A percentile compares a stretch with the other conserved stretches of the same genome.
phyloP scores from a whole-genome alignment of 1,284 basidiomycete species.

The Schizophyllum commune region DNA sequence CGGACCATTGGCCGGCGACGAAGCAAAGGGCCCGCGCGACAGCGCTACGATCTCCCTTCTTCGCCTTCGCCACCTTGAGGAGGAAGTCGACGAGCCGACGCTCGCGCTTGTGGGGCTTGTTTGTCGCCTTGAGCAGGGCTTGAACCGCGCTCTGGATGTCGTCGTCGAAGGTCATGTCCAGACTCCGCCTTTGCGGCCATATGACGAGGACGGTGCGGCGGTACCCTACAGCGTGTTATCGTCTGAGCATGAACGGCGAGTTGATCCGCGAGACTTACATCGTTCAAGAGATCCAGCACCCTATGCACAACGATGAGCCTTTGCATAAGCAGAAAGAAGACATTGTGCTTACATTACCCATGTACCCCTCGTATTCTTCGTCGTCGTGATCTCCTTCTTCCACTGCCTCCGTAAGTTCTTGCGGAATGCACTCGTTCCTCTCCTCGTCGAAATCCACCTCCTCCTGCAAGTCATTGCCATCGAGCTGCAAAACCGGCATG shows the following conservation, averaged over 20 bases:
- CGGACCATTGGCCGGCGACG: no score
- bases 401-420: slow-evolving; percentile 25
- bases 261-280: slow-evolving; percentile 13
- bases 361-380: slow-evolving; percentile 32
- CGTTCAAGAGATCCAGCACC: slow-evolving; percentile 9
- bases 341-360: no score
- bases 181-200: slow-evolving; percentile 8
- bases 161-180: slow-evolving; percentile 2
- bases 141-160: neutral
- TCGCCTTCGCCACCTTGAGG: slow-evolving; percentile 2
- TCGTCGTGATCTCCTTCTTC: slow-evolving; percentile 28
- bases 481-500: slow-evolving; percentile 27
- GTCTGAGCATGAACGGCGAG: neutral
- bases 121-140: neutral
- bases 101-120: neutral
- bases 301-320: no score
- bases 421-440: neutral
- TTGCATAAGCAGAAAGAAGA: no score
- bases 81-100: neutral
- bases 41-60: no score
- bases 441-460: slow-evolving; percentile 20
- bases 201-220: slow-evolving; percentile 33
- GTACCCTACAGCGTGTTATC: slow-evolving; percentile 25
- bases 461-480: slow-evolving; percentile 19
- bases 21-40: no score